phyloP scores from a whole-genome alignment of 257 asterid species.

The Capsicum baccatum region DNA sequence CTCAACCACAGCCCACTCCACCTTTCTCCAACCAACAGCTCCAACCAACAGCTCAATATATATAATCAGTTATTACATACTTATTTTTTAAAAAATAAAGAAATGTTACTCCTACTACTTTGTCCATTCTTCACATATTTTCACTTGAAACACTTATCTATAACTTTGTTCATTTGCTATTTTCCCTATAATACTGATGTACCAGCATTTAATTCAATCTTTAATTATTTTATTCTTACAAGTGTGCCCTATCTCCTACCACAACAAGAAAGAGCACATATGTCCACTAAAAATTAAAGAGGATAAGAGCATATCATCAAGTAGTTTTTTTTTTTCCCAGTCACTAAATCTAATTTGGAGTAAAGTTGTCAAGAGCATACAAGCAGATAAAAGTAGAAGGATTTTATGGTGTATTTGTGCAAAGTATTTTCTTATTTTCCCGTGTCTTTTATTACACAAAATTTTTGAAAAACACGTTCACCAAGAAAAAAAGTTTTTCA shows the following conservation, averaged over 20 bases:
- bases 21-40: neutral
- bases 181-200: neutral
- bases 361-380: neutral
- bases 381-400: neutral
- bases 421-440: too few relatives aligned
- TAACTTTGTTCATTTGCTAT: too few relatives aligned
- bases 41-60: neutral
- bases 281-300: neutral
- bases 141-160: too few relatives aligned
- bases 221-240: neutral
- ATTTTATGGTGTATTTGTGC: neutral
- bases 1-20: neutral
- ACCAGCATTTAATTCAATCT: neutral
- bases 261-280: neutral
- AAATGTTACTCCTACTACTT: too few relatives aligned
- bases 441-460: too few relatives aligned
- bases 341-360: neutral
- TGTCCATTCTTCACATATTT: too few relatives aligned
- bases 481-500: too few relatives aligned
- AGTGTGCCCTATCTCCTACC: neutral
- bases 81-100: too few relatives aligned
- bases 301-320: neutral
- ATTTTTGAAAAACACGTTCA: too few relatives aligned
- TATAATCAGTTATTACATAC: too few relatives aligned
- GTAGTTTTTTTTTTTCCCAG: neutral